phyloP scores from a whole-genome alignment of 1,139 yeast genomes.

The Trichomonascaceae sp. region DNA sequence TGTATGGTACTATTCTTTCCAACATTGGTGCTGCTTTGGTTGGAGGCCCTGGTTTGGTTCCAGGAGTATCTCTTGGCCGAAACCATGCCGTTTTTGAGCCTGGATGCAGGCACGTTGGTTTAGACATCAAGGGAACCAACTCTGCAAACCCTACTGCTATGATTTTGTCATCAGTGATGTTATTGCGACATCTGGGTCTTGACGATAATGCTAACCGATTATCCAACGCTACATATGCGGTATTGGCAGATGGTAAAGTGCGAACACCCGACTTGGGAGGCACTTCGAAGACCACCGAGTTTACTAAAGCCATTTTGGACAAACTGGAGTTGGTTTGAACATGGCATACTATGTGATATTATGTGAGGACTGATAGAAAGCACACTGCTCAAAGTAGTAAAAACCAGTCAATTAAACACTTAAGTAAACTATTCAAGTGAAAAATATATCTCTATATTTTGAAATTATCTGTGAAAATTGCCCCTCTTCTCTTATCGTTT shows the following conservation, averaged over 20 bases:
- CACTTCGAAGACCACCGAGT: constrained; percentile 79
- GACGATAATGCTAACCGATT: constrained; percentile 79
- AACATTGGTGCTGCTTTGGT: constrained; percentile 98
- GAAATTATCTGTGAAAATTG: too few relatives aligned
- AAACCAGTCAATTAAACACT: too few relatives aligned
- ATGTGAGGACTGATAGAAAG: neutral
- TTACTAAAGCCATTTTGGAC: constrained; percentile 76
- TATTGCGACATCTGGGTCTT: constrained; percentile 92
- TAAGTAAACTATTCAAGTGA: neutral
- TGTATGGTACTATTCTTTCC: constrained; percentile 95
- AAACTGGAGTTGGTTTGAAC: constrained; percentile 46
- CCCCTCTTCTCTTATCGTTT: neutral
- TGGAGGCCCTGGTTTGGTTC: constrained; percentile 98
- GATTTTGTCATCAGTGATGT: constrained; percentile 81
- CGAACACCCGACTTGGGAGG: constrained; percentile 91
- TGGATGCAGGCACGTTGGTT: constrained; percentile 98
- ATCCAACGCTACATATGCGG: constrained; percentile 82
- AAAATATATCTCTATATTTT: too few relatives aligned
- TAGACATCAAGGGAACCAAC: constrained; percentile 90
- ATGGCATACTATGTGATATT: neutral
- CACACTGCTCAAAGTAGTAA: too few relatives aligned
- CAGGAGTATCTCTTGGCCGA: constrained; percentile 98
- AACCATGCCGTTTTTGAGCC: constrained; percentile 98
- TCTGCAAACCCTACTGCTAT: constrained; percentile 98
- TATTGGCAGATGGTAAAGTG: constrained; percentile 77